phyloP scores from a whole-genome alignment of 2,329 filamentous ascomycete genomes.

The Penicillium sp. region DNA sequence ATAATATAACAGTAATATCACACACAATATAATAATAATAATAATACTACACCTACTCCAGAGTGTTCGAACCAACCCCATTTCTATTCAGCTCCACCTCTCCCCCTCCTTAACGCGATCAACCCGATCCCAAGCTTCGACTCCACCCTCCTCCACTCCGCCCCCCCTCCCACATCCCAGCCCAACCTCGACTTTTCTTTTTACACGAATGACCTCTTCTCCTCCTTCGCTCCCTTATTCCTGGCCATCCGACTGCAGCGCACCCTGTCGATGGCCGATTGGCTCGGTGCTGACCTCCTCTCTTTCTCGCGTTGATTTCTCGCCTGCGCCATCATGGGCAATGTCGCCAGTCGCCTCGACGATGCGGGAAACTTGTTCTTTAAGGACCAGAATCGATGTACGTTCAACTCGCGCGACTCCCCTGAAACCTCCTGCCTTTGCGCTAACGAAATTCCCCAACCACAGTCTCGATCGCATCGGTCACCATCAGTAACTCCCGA shows the following conservation, averaged over 20 bases:
- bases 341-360: conserved; percentile 85
- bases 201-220: conserved; percentile 31
- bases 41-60: too few relatives aligned
- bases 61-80: conserved; percentile 10
- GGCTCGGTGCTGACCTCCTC: conserved; percentile 31
- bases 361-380: conserved; percentile 79
- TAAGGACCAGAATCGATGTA: conserved; percentile 90
- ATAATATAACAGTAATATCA: not conserved
- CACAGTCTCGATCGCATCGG: conserved; percentile 82
- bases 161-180: conserved; percentile 6
- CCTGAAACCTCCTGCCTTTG: too few relatives aligned
- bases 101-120: too few relatives aligned
- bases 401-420: conserved; percentile 24
- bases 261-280: conserved; percentile 40
- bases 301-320: conserved; percentile 30
- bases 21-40: too few relatives aligned
- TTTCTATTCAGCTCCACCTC: conserved; percentile 14
- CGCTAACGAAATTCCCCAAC: conserved; percentile 1
- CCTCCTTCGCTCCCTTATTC: conserved; percentile 12
- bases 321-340: conserved; percentile 72
- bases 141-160: conserved; percentile 11
- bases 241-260: conserved; percentile 29
- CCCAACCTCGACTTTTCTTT: too few relatives aligned
- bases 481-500: conserved; percentile 78
- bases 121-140: too few relatives aligned